Evolutionary conservation across 2,329 filamentous ascomycete genomes (phyloP).

Genomic region (Phialophora tarda): DNA sequence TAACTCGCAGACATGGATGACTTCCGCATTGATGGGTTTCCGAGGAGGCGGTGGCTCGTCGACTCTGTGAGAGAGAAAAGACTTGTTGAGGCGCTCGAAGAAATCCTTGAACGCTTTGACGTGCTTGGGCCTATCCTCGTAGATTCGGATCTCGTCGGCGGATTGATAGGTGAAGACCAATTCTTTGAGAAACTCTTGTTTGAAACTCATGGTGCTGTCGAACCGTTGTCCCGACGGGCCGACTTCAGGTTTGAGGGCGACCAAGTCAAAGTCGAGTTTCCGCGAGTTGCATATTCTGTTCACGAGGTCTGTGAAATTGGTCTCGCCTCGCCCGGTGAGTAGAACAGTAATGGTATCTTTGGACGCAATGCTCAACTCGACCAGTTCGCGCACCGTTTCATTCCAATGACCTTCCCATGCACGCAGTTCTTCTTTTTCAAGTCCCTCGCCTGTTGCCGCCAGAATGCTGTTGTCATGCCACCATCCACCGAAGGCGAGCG

Average conservation of each 20-base stretch:
- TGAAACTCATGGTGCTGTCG: slow-evolving; percentile 85
- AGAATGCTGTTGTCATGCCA: slow-evolving; percentile 94
- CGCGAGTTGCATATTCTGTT: slow-evolving; percentile 80
- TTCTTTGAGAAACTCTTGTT: slow-evolving; percentile 79
- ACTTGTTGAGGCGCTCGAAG: slow-evolving; percentile 76
- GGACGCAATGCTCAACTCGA: slow-evolving; percentile 79
- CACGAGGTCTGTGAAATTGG: slow-evolving; percentile 76
- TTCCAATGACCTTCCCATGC: slow-evolving; percentile 98
- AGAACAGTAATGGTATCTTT: slow-evolving; percentile 84
- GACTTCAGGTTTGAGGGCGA: slow-evolving; percentile 82
- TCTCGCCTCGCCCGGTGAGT: slow-evolving; percentile 83
- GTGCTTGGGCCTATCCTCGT: slow-evolving; percentile 68
- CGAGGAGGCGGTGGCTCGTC: slow-evolving; percentile 56
- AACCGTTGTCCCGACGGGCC: slow-evolving; percentile 82
- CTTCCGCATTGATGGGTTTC: slow-evolving; percentile 73
- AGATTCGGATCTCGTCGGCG: slow-evolving; percentile 78
- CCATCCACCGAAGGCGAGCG: slow-evolving; percentile 86
- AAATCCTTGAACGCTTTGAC: slow-evolving; percentile 85
- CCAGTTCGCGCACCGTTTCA: slow-evolving; percentile 80
- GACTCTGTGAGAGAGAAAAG: slow-evolving; percentile 51
- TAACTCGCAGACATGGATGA: slow-evolving; percentile 82
- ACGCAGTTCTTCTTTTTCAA: slow-evolving; percentile 78
- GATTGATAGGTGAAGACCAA: slow-evolving; percentile 84
- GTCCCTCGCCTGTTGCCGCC: slow-evolving; percentile 80
- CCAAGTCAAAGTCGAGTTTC: slow-evolving; percentile 82